Conservation (phyloP, 805 yeast species). For the Saccharomycopsis sp. region DNA sequence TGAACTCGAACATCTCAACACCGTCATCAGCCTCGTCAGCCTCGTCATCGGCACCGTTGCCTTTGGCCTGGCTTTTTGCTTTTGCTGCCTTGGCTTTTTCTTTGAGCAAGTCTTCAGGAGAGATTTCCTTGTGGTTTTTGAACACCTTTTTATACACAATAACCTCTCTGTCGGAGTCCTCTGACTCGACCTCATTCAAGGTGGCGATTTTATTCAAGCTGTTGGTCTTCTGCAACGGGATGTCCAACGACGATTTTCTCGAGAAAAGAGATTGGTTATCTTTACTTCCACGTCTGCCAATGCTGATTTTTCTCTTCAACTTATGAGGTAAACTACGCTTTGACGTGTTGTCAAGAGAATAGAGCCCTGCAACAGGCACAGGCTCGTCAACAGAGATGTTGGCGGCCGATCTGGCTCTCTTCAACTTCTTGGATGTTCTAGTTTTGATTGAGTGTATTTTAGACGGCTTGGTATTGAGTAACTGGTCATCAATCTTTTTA, state of each 20-base stretch:
- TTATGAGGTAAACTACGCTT: slow-evolving; percentile 7
- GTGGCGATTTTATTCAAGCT: slow-evolving; percentile 3
- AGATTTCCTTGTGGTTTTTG: slow-evolving; percentile 9
- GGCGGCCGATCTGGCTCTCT: slow-evolving; percentile 4
- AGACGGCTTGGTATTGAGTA: slow-evolving; percentile 17
- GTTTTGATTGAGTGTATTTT: slow-evolving; percentile 7
- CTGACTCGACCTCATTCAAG: slow-evolving; percentile 7
- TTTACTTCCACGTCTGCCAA: slow-evolving; percentile 7
- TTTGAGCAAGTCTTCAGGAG: slow-evolving; percentile 6
- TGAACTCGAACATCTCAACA: slow-evolving; percentile 17
- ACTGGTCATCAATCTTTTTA: slow-evolving; percentile 15
- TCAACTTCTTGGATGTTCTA: slow-evolving; percentile 9
- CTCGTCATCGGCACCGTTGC: not conserved
- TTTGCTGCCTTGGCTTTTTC: slow-evolving; percentile 2
- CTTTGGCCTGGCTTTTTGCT: not conserved
- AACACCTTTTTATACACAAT: slow-evolving; percentile 18
- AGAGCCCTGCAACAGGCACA: not conserved
- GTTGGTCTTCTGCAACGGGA: not conserved
- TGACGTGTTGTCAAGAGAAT: slow-evolving; percentile 11
- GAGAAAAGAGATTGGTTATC: not conserved
- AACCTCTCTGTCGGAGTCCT: slow-evolving; percentile 13
- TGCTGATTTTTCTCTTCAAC: slow-evolving; percentile 13
- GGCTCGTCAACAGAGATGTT: not conserved
- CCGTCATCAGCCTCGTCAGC: slow-evolving; percentile 13
- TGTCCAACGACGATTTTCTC: not conserved